A percentile compares a stretch with the other conserved stretches of the same genome.
These are phyloP conservation scores for Ampelocalamus luodianensis DNA, from an alignment of 176 grass and related monocot genomes.

Conservation along the genomic window DNA sequence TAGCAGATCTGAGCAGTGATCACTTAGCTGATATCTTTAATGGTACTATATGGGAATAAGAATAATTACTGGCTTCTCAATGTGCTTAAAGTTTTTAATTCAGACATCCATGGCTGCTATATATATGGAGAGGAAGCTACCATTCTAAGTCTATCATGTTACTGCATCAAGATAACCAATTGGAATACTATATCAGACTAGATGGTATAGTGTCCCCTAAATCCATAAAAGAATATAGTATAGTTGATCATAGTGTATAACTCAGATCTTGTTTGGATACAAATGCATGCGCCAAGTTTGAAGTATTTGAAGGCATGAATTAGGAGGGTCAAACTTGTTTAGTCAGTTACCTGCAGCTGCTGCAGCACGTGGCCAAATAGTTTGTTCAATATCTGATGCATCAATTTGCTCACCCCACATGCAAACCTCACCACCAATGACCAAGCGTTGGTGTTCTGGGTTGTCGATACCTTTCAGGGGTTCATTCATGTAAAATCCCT, in stretches of 20 bases:
- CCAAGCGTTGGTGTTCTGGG: conserved; percentile 66
- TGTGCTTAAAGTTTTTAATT: not conserved
- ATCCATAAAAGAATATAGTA: not conserved
- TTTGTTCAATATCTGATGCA: conserved; percentile 85
- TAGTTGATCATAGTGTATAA: not conserved
- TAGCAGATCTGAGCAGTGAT: not conserved
- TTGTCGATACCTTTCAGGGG: conserved; percentile 70
- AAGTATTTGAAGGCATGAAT: conserved; percentile 31
- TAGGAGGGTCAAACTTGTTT: not conserved
- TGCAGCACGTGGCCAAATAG: conserved; percentile 92
- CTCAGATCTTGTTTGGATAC: not conserved
- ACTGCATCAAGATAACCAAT: conserved; percentile 21
- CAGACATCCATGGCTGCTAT: not conserved
- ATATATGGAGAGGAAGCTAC: conserved; percentile 29
- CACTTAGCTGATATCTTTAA: conserved; percentile 18
- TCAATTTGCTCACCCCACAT: conserved; percentile 92
- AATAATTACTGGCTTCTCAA: conserved; percentile 18
- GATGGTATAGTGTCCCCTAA: not conserved
- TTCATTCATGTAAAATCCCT: conserved; percentile 86
- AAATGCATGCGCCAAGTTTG: conserved; percentile 10
- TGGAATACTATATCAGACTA: conserved; percentile 29
- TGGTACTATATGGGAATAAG: conserved; percentile 3
- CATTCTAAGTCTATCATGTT: conserved; percentile 17
- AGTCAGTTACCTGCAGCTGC: conserved; percentile 80
- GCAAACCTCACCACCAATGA: conserved; percentile 90